Evolutionary conservation across 2,329 filamentous ascomycete genomes (phyloP).

Genomic region (Colletotrichum higginsianum): DNA sequence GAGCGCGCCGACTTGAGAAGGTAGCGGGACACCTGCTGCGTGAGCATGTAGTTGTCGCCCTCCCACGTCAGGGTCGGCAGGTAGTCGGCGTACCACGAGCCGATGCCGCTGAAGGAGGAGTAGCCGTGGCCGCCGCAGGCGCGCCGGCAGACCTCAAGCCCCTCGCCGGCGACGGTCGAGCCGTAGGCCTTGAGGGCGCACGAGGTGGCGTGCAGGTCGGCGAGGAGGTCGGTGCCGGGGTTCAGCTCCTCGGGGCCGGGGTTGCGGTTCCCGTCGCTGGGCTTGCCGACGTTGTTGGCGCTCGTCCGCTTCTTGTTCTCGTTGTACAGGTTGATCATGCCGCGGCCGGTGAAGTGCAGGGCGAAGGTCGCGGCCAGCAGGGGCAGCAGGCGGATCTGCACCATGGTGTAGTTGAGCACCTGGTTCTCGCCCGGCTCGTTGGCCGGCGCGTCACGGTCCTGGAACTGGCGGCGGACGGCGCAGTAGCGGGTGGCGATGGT

Average conservation of each 20-base stretch:
- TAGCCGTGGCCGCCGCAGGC: conserved; percentile 86
- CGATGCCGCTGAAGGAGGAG: conserved; percentile 82
- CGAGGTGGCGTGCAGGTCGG: conserved; percentile 83
- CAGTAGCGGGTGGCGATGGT: conserved; percentile 84
- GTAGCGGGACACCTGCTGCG: conserved; percentile 83
- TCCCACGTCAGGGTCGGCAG: conserved; percentile 80
- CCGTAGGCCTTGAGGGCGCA: conserved; percentile 83
- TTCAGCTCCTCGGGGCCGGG: conserved; percentile 78
- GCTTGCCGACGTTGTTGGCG: conserved; percentile 55
- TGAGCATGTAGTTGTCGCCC: conserved; percentile 87
- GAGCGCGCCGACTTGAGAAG: conserved; percentile 82
- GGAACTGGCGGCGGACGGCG: conserved; percentile 82
- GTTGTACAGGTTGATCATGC: conserved; percentile 82
- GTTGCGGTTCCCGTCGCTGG: conserved; percentile 62
- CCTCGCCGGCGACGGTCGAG: conserved; percentile 80
- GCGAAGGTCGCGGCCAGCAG: conserved; percentile 82
- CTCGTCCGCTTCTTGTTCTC: conserved; percentile 80
- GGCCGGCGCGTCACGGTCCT: conserved; percentile 77
- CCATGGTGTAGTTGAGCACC: conserved; percentile 86
- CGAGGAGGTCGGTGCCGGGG: conserved; percentile 74
- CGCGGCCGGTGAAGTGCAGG: conserved; percentile 83
- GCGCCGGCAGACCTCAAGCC: conserved; percentile 80
- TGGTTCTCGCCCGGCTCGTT: conserved; percentile 76
- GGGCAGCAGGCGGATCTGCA: conserved; percentile 80
- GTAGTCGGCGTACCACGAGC: conserved; percentile 82